Evolutionary conservation across 192 early-diverging fungal species (phyloP), one percentile per base, ranked within the genome.

Genomic region (Backusella australiensis): DNA sequence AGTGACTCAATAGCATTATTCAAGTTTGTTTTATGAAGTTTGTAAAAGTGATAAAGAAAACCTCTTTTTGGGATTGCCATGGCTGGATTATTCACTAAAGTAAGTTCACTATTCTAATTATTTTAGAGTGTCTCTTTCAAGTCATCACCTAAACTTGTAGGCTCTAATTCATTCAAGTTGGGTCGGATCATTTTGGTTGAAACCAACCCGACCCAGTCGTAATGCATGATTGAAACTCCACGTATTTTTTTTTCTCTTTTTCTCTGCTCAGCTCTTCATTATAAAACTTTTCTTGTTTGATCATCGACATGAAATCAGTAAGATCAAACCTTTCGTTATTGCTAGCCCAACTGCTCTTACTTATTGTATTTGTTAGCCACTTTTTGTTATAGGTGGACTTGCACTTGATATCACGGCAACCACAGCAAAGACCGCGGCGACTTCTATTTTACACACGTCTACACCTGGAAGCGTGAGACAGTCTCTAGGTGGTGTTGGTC

Each of bases 401-500:
- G 93, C 92, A 1, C 80, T 97, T 26, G 97, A 99, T 81, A 92
- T 98, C 14, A 92, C 90, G 6, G 75, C 89, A 8, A 92, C 90
- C 76, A 66, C 36, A 52, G 49, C 21, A 44, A 23, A 19, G 29
- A 34, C 14, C 32, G 32, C 46, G n/a, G 46, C 46, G 17, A 49
- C 46, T 4, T 73, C 83, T 2, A 79, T 83, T 34, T 74, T 86
- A 26, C 76, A 81, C 38, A 94, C 94, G 0, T 96, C 95, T 34
- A 86, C 89, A 38, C 90, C 93, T 1, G 98, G 98, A 5, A 81
- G 69, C 0, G 91, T 93, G 6, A 73, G 75, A 8, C 85, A 92
- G 7, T 83, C 89, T 3, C 67, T 94, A 11, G 98, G 98, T 56
- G 98, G 98, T 4, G 98, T 99, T 5, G 96, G 94, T 0, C 86